phyloP scores from a whole-genome alignment of 1,284 basidiomycete genomes.

The Mycena sp. region DNA sequence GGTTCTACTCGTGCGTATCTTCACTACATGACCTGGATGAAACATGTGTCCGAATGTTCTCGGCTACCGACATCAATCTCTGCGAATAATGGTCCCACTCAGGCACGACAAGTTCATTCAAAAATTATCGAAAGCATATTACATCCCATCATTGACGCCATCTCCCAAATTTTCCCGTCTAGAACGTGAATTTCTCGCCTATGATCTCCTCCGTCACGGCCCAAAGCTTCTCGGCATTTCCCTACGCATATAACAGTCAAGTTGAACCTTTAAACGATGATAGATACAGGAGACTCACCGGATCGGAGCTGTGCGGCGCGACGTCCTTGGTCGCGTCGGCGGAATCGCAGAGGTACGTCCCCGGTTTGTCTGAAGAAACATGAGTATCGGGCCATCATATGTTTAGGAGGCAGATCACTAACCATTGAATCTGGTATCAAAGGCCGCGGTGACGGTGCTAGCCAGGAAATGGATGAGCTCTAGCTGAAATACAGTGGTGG shows the following conservation, averaged over 20 bases:
- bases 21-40: too few species aligned
- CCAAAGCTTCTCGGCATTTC: background rate
- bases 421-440: constrained; percentile 3
- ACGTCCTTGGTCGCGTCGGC: background rate
- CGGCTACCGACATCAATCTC: too few species aligned
- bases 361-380: background rate
- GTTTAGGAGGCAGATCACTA: background rate
- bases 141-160: too few species aligned
- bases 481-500: background rate
- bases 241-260: background rate
- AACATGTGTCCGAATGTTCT: too few species aligned
- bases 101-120: too few species aligned
- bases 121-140: too few species aligned
- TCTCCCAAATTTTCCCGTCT: too few species aligned
- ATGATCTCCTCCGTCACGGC: too few species aligned
- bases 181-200: background rate
- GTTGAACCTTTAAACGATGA: too few species aligned
- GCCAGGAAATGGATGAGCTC: background rate
- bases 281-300: background rate
- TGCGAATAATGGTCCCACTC: too few species aligned
- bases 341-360: constrained; percentile 4
- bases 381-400: background rate
- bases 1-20: too few species aligned
- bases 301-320: background rate
- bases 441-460: constrained; percentile 6